Evolutionary conservation across 2,329 filamentous ascomycete species (phyloP), one percentile per base, ranked within the genome.

Genomic region (Cadophora gregata): DNA sequence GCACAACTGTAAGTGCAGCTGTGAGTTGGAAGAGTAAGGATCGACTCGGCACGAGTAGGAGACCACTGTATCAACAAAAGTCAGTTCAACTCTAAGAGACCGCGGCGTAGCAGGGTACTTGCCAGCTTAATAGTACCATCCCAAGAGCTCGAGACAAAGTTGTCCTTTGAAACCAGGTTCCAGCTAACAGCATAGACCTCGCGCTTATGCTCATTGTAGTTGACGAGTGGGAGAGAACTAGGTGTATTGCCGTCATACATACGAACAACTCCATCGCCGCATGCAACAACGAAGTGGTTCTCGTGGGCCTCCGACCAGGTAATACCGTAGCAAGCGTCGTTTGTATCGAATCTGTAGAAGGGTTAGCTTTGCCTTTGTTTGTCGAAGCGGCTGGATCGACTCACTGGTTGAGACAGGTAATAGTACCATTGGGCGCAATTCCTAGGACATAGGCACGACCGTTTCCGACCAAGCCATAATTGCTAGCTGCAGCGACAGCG

Each of bases 391-490:
- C 38, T n/a, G 42, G 9, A 24, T 29, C 7, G 12, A 70, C 81
- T 74, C 77, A 95, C 89, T 87, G 90, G 84, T 96, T 96, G 78
- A 96, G 89, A 59, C 93, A 87, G 63, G 91, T 88, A 66, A 97
- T 91, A 9, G 36, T 42, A 10, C 96, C 96, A 67, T 92, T 88
- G 0, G 93, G 85, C 3, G 93, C 96, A 70, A 99, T 81, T 33
- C 90, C 91, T 29, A 98, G 84, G 66, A 95, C 89, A 77, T 92
- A 98, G 0, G 98, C 81, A 51, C 94, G 88, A 12, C 96, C 96
- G 82, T 99, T 99, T 58, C 96, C 96, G 42, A 99, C 95, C 47
- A 99, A 91, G 47, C 96, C 96, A 81, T 96, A 99, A 83, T 99
- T 98, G 70, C 95, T 89, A n/a, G 93, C 91, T 1, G 92, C 86